Conservation (phyloP, 1,284 basidiomycete genomes). For the Sanghuangporus baumii region DNA sequence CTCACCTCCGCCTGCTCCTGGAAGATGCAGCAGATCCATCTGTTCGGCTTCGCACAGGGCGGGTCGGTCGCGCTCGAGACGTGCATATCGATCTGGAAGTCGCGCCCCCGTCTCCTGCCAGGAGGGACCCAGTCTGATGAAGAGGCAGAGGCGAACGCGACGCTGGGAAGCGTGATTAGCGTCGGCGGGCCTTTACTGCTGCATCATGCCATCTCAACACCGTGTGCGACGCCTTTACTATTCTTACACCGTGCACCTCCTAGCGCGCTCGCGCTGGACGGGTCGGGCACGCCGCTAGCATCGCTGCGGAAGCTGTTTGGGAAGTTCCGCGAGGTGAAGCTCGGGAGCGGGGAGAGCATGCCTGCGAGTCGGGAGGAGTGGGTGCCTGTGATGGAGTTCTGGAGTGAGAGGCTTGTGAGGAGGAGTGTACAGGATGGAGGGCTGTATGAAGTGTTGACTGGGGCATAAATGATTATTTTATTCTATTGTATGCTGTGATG, state of each 20-base stretch:
- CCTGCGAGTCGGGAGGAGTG: constrained; percentile 72
- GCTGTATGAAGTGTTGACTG: constrained; percentile 68
- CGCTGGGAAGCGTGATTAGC: constrained; percentile 62
- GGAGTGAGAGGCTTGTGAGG: constrained; percentile 64
- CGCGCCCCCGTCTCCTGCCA: constrained; percentile 25
- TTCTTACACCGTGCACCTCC: constrained; percentile 52
- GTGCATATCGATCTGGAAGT: constrained; percentile 46
- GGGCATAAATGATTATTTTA: not conserved
- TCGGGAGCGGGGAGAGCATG: constrained; percentile 55
- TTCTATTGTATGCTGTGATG: not conserved
- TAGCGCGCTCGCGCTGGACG: constrained; percentile 38
- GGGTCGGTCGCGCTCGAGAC: constrained; percentile 76
- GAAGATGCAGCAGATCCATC: constrained; percentile 63
- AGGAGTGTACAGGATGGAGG: constrained; percentile 39
- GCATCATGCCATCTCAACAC: constrained; percentile 54
- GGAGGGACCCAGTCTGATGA: not conserved
- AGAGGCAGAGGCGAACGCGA: constrained; percentile 15
- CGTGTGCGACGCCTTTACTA: constrained; percentile 57
- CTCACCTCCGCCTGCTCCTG: constrained; percentile 60
- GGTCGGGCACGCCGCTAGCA: constrained; percentile 32
- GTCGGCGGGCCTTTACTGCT: constrained; percentile 72
- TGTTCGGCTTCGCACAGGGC: constrained; percentile 90
- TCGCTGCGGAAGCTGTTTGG: constrained; percentile 57
- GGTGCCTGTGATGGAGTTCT: constrained; percentile 81
- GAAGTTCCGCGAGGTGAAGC: constrained; percentile 41